These are phyloP conservation scores for Arctostaphylos glauca DNA, from an alignment of 148 eudicot genomes.

Conservation along the genomic window DNA sequence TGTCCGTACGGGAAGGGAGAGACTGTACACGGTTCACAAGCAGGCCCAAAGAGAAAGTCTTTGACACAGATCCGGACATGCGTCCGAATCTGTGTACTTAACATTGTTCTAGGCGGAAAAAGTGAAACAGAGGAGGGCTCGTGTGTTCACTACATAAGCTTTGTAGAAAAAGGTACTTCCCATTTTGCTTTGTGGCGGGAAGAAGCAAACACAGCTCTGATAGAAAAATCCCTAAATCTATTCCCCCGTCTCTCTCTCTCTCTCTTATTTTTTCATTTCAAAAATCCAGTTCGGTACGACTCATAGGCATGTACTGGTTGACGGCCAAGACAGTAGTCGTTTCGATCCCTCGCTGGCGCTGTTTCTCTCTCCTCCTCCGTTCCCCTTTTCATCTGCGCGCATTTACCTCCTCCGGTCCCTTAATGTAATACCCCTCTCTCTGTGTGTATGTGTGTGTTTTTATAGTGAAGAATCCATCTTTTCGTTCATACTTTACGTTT, in stretches of 20 bases:
- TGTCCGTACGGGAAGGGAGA: too few species aligned
- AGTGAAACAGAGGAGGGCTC: too few species aligned
- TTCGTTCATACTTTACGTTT: not conserved
- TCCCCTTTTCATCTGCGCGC: constrained; percentile 23
- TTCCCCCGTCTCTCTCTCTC: not conserved
- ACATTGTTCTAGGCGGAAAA: too few species aligned
- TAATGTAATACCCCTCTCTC: constrained; percentile 16
- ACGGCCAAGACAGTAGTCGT: constrained; percentile 34
- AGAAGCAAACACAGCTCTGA: not conserved
- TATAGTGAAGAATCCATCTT: not conserved
- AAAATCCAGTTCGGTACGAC: not conserved
- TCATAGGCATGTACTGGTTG: constrained; percentile 29
- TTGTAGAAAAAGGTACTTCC: not conserved
- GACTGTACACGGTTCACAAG: too few species aligned
- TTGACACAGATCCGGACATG: too few species aligned
- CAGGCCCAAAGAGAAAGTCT: too few species aligned
- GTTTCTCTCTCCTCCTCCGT: constrained; percentile 32
- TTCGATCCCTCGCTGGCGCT: constrained; percentile 38
- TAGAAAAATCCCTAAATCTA: constrained; percentile 15
- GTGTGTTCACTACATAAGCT: too few species aligned
- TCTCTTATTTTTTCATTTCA: too few species aligned
- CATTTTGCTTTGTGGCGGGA: constrained; percentile 23
- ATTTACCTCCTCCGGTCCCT: constrained; percentile 15
- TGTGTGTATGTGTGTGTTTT: too few species aligned
- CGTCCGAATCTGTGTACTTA: too few species aligned